Evolutionary conservation across 2,329 filamentous ascomycete species (phyloP).

Genomic region (Penicillium aurantiogriseum): DNA sequence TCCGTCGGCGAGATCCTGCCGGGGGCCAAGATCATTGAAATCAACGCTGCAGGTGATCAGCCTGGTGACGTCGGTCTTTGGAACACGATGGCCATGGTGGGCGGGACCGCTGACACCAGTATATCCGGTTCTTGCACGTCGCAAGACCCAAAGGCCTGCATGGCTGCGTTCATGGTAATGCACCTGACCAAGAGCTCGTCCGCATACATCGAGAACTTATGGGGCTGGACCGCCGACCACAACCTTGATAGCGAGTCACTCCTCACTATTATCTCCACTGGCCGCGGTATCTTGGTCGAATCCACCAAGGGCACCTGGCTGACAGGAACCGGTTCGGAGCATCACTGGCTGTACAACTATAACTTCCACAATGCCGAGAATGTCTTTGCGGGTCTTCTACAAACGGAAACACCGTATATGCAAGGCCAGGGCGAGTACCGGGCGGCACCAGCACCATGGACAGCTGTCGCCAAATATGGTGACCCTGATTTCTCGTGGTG

Average conservation of each 20-base stretch:
- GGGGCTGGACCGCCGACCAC: slow-evolving; percentile 52
- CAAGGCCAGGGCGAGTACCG: slow-evolving; percentile 30
- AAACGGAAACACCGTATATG: slow-evolving; percentile 39
- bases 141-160: slow-evolving; percentile 43
- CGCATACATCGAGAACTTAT: slow-evolving; percentile 56
- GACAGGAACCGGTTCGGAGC: slow-evolving; percentile 48
- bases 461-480: slow-evolving; percentile 19
- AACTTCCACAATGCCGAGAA: slow-evolving; percentile 46
- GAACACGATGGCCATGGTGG: slow-evolving; percentile 49
- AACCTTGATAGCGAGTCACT: slow-evolving; percentile 45
- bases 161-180: slow-evolving; percentile 51
- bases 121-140: slow-evolving; percentile 41
- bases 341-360: slow-evolving; percentile 51
- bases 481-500: slow-evolving; percentile 38
- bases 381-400: slow-evolving; percentile 41
- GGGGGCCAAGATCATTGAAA: slow-evolving; percentile 48
- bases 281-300: slow-evolving; percentile 45
- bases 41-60: slow-evolving; percentile 50
- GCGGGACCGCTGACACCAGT: slow-evolving; percentile 46
- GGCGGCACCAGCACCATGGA: slow-evolving; percentile 33
- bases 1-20: slow-evolving; percentile 50
- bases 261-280: slow-evolving; percentile 36
- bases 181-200: slow-evolving; percentile 51
- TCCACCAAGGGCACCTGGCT: slow-evolving; percentile 46
- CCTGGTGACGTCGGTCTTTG: slow-evolving; percentile 54